Base-by-base conservation (phyloP, 441 rosid species). In the Geranium incanum region DNA sequence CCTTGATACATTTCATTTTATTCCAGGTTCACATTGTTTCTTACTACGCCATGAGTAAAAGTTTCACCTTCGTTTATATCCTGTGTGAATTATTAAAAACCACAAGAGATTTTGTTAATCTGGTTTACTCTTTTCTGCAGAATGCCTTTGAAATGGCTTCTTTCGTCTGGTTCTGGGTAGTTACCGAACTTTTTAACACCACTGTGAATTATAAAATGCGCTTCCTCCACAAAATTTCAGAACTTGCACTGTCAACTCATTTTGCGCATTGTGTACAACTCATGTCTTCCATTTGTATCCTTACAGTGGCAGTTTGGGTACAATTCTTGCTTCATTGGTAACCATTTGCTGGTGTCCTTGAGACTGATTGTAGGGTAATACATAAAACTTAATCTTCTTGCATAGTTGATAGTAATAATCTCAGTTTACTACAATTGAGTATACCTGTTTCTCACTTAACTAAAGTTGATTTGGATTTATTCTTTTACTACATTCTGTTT, bases 111-210 rank as follows among this genome's bases (percentile, higher is more conserved):
- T 66, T 45, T 18, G 1, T 77, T 50, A n/a, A 75, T 63, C 67
- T 38, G 38, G 71, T 70, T 70, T 67, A 66, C 76, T 19, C 12
- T 71, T 67, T 70, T 68, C 48, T 74, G 82, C 86, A 85, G 88
- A 85, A 85, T 73, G 82, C 92, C 38, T 88, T 88, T 41, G 93
- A 88, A 55, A 70, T 88, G 80, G 99, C 99, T 71, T 87, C 99
- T 0, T 94, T 91, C 86, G 89, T 91, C 81, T 91, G 97, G 99
- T 89, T 90, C 72, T 94, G 97, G 99, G 97, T 89, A 89, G 19
- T 66, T 23, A 66, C 78, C 68, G 45, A 57, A 81, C 23, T 15
- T 16, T 23, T 6, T 16, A 16, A 57, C 23, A 15, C 18, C 5
- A 7, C n/a, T n/a, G n/a, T n/a, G n/a, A n/a, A n/a, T n/a, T n/a